Conservation (phyloP, 176 grass and related monocot species). For the Lolium perenne region DNA sequence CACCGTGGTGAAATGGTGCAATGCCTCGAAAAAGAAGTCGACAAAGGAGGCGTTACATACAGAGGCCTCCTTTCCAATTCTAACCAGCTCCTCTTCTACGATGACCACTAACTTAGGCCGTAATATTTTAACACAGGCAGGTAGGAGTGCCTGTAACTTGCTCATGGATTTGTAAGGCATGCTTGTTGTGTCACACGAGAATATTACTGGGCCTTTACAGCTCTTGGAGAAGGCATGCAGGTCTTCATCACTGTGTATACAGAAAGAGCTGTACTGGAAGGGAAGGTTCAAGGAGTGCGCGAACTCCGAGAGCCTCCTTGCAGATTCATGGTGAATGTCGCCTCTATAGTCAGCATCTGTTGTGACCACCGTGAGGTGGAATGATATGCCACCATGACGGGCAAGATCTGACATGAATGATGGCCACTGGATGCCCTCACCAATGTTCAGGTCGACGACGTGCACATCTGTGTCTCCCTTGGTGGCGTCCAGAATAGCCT, state of each 20-base stretch:
- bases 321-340: background rate
- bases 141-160: slow-evolving; percentile 28
- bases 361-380: slow-evolving; percentile 47
- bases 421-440: slow-evolving; percentile 64
- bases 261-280: slow-evolving; percentile 42
- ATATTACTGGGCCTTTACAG: slow-evolving; percentile 33
- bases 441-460: slow-evolving; percentile 56
- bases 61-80: slow-evolving; percentile 28
- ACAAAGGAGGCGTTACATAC: slow-evolving; percentile 30
- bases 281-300: slow-evolving; percentile 49
- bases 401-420: slow-evolving; percentile 66
- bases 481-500: slow-evolving; percentile 63
- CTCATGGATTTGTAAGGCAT: slow-evolving; percentile 32
- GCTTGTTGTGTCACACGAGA: slow-evolving; percentile 49
- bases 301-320: slow-evolving; percentile 44
- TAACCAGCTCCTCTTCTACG: slow-evolving; percentile 57
- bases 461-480: slow-evolving; percentile 22
- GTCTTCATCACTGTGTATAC: slow-evolving; percentile 5
- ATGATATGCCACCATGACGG: slow-evolving; percentile 40
- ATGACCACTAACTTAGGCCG: slow-evolving; percentile 49
- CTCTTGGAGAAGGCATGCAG: slow-evolving; percentile 38
- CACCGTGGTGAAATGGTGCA: slow-evolving; percentile 56
- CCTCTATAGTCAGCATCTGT: background rate
- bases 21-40: slow-evolving; percentile 65
- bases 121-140: slow-evolving; percentile 38